Conservation (phyloP, 2,329 filamentous ascomycete genomes). For the Karstenula rhodostoma region DNA sequence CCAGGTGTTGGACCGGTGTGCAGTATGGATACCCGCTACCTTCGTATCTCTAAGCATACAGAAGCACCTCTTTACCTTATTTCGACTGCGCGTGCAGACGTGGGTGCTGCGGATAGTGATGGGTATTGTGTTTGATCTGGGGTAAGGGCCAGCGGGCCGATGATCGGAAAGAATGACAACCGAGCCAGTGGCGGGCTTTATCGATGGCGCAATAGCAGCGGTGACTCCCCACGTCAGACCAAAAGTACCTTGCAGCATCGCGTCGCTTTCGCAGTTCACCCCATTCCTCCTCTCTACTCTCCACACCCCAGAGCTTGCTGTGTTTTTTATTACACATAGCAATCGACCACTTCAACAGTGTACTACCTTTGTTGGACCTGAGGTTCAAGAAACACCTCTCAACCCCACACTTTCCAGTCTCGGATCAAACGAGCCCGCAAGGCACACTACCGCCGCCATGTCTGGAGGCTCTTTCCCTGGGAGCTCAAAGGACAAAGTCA, state of each 20-base stretch:
- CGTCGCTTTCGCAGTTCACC: background rate
- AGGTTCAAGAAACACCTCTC: slow-evolving; percentile 18
- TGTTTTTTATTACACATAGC: background rate
- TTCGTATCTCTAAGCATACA: slow-evolving; percentile 10
- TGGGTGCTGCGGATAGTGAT: slow-evolving; percentile 1
- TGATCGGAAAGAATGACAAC: slow-evolving; percentile 30
- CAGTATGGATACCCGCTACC: slow-evolving; percentile 19
- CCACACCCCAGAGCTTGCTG: background rate
- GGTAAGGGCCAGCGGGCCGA: slow-evolving; percentile 22
- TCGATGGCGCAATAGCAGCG: slow-evolving; percentile 46
- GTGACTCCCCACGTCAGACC: slow-evolving; percentile 41
- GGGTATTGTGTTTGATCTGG: slow-evolving; percentile 11
- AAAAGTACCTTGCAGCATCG: slow-evolving; percentile 26
- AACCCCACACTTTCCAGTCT: slow-evolving; percentile 6
- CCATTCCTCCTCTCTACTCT: background rate
- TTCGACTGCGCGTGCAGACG: background rate
- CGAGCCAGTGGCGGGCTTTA: slow-evolving; percentile 31
- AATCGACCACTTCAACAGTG: slow-evolving; percentile 19
- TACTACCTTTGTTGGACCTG: slow-evolving; percentile 26
- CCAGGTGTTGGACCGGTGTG: slow-evolving; percentile 1
- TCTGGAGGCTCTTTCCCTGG: slow-evolving; percentile 33
- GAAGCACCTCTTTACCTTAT: slow-evolving; percentile 11
- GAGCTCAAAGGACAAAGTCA: slow-evolving; percentile 44
- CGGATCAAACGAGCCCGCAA: slow-evolving; percentile 7
- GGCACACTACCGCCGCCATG: slow-evolving; percentile 31